Base-by-base conservation (phyloP, 2,329 filamentous ascomycete genomes). In the Onygena corvina region DNA sequence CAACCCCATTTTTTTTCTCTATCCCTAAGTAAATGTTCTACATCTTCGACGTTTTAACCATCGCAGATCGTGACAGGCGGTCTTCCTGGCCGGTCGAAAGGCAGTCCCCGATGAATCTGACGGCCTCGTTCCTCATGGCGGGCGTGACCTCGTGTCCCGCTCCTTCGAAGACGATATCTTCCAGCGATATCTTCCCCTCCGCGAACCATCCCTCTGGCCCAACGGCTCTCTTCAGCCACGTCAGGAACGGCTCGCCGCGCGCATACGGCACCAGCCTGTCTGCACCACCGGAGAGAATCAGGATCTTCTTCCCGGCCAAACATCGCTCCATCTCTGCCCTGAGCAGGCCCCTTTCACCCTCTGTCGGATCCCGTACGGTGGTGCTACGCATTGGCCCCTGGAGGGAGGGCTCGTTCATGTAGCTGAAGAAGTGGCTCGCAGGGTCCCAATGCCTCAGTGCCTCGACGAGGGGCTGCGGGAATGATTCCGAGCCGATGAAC, bases 401-500 rank as follows among this genome's bases (percentile, higher is more conserved):
- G 16, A 58, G 51, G 7, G 53, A 38, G 11, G 51, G 52, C 9
- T 56, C 53, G 12, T 58, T 55, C 48, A 65, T 53, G 1, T 73
- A 70, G 40, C 77, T 76, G 3, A 93, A 80, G 7, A 94, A 66
- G 4, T 92, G 69, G 1, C 77, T 82, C 16, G 83, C 84, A 0
- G 90, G 88, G 58, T 98, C 92, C 52, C 75, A 77, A 48, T 74
- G 75, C 18, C 74, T 68, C 25, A 87, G 76, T 0, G 78, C 74
- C 1, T 74, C 67, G 1, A 89, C 67, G 4, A 95, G 74, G 0
- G 79, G 74, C 0, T 67, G 63, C 0, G 90, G 89, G 58, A 95
- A 94, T 60, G 89, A 84, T 33, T 67, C 69, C 50, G 84, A 88
- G 2, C 87, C 86, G 0, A 93, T 61, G 59, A 96, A 93, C 0